Conservation (phyloP, 345 rosid species). For the Acer campestre region DNA sequence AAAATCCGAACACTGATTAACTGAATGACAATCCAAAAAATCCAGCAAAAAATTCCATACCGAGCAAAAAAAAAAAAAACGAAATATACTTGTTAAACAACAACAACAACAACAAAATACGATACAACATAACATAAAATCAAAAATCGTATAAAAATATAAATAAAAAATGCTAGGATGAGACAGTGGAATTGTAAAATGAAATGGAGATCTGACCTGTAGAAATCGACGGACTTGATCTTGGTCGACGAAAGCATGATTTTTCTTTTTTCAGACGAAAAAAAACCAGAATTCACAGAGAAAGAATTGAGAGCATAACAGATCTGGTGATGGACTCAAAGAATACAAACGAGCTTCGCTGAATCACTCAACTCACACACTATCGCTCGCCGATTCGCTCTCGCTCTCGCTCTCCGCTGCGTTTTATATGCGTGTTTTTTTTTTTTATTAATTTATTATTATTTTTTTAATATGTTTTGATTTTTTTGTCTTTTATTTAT, state of each 20-base stretch:
- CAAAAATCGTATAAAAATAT: background rate
- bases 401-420: background rate
- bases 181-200: background rate
- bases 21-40: background rate
- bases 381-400: background rate
- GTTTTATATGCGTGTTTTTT: background rate
- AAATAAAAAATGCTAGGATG: background rate
- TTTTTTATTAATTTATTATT: too few relatives aligned
- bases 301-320: conserved; percentile 20
- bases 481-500: too few relatives aligned
- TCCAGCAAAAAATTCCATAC: background rate
- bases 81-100: background rate
- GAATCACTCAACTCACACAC: background rate
- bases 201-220: conserved; percentile 50
- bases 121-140: background rate
- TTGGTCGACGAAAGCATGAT: conserved; percentile 64
- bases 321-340: conserved; percentile 16
- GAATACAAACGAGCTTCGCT: background rate
- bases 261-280: conserved; percentile 15
- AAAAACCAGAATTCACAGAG: background rate
- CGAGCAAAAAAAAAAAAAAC: background rate
- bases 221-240: conserved; percentile 77
- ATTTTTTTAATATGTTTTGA: too few relatives aligned
- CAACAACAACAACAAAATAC: background rate
- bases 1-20: background rate